A percentile compares a stretch with the other conserved stretches of the same genome.
Conservation (phyloP, 306 rosid genomes). For the Castanospermum australe region DNA sequence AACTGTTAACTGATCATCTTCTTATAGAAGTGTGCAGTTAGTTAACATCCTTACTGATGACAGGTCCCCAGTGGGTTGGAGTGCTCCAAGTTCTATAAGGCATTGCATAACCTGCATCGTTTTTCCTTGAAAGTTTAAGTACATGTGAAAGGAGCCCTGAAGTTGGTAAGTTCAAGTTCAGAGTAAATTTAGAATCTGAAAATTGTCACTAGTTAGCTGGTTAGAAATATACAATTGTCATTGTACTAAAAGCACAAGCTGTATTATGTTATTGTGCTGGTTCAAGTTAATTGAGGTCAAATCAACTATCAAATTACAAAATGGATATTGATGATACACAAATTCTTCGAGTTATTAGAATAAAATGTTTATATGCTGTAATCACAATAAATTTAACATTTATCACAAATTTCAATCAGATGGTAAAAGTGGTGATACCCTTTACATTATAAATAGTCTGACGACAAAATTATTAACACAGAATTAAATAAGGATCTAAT, state of each 20-base stretch:
- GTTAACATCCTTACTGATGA: conserved; percentile 49
- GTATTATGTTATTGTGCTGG: background rate
- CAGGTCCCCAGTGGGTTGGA: conserved; percentile 83
- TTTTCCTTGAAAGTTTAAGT: conserved; percentile 23
- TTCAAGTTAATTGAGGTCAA: background rate
- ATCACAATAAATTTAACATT: background rate
- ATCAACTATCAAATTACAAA: background rate
- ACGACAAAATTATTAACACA: background rate
- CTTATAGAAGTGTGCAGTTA: background rate
- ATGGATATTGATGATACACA: background rate
- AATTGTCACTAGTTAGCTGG: background rate
- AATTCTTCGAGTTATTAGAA: background rate
- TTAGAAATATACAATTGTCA: background rate
- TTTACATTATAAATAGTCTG: background rate
- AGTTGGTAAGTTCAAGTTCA: background rate
- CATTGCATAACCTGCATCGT: conserved; percentile 68
- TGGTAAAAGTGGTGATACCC: background rate
- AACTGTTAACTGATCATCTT: background rate
- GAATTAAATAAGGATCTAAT: background rate
- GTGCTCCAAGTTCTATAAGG: conserved; percentile 86
- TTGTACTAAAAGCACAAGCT: background rate
- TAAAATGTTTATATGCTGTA: background rate
- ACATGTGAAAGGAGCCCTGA: background rate
- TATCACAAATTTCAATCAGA: background rate
- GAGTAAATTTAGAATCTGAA: background rate